These are phyloP conservation scores for Eucalyptus urophylla DNA, from an alignment of 345 rosid species.

Conservation along the genomic window DNA sequence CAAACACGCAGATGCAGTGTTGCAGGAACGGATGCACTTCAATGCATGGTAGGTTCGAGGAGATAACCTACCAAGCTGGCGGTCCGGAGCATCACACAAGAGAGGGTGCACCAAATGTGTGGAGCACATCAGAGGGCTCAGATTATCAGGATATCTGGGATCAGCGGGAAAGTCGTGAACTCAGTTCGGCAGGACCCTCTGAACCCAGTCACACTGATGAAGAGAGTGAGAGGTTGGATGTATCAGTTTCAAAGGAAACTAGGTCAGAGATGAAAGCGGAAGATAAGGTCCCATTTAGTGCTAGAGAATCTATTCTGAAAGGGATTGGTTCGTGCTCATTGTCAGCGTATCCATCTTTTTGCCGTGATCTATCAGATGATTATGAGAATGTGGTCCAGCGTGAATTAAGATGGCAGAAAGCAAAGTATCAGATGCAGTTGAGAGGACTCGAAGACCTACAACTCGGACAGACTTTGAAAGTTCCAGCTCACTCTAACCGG, in stretches of 20 bases:
- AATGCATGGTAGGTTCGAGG: constrained; percentile 82
- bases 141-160: constrained; percentile 47
- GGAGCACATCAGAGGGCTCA: constrained; percentile 1
- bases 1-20: constrained; percentile 23
- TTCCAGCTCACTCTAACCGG: not conserved
- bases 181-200: constrained; percentile 39
- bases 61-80: constrained; percentile 48
- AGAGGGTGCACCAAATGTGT: constrained; percentile 6
- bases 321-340: constrained; percentile 17
- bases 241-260: not conserved
- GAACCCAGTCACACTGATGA: constrained; percentile 49
- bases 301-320: constrained; percentile 11
- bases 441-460: constrained; percentile 48
- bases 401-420: constrained; percentile 58
- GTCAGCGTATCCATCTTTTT: constrained; percentile 5
- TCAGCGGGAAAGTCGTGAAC: constrained; percentile 65
- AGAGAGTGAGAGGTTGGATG: constrained; percentile 28
- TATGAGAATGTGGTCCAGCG: constrained; percentile 34
- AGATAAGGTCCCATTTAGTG: not conserved
- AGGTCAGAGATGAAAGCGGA: constrained; percentile 6
- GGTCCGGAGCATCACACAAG: constrained; percentile 22
- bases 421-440: constrained; percentile 43
- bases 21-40: constrained; percentile 54
- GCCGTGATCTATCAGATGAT: constrained; percentile 12
- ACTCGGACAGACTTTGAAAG: constrained; percentile 7